Percentiles rank a stretch among this genome's conserved stretches.
Conservation (phyloP, 257 asterid species). For the Fraxinus excelsior region DNA sequence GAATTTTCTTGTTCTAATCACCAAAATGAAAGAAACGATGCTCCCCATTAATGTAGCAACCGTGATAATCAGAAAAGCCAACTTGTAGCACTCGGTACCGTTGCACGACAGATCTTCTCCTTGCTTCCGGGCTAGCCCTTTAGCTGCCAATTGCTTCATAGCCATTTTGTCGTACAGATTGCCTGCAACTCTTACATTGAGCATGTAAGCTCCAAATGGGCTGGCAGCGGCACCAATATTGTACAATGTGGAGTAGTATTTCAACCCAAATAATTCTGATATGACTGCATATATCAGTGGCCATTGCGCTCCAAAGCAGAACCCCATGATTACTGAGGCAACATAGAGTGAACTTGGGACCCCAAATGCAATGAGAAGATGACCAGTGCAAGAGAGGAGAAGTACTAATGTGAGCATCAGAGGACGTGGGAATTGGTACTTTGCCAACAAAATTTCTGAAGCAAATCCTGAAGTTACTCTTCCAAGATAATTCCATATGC, state of each 20-base stretch:
- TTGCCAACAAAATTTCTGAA: constrained; percentile 42
- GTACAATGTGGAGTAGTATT: constrained; percentile 56
- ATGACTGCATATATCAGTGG: constrained; percentile 56
- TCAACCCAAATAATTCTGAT: constrained; percentile 56
- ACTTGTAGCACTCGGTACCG: constrained; percentile 53
- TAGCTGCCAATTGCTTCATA: constrained; percentile 39
- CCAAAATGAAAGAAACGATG: constrained; percentile 42
- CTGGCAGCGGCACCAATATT: constrained; percentile 57
- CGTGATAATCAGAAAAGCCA: constrained; percentile 54
- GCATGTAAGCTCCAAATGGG: constrained; percentile 55
- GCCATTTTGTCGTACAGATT: constrained; percentile 51
- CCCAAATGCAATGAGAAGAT: constrained; percentile 55
- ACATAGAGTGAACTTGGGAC: constrained; percentile 46
- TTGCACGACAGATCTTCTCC: constrained; percentile 53
- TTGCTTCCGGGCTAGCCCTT: constrained; percentile 27
- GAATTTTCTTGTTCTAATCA: constrained; percentile 51
- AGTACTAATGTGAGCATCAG: constrained; percentile 45
- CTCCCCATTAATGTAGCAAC: constrained; percentile 46
- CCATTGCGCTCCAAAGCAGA: constrained; percentile 63
- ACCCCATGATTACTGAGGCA: constrained; percentile 54
- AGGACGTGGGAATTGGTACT: constrained; percentile 58
- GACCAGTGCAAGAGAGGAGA: constrained; percentile 50
- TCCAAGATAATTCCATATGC: constrained; percentile 66
- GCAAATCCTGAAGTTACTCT: constrained; percentile 49
- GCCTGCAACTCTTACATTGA: constrained; percentile 48